A percentile compares a stretch with the other conserved stretches of the same genome.
phyloP scores from a whole-genome alignment of 768 basidiomycete genomes.

The Lentinula boryana region DNA sequence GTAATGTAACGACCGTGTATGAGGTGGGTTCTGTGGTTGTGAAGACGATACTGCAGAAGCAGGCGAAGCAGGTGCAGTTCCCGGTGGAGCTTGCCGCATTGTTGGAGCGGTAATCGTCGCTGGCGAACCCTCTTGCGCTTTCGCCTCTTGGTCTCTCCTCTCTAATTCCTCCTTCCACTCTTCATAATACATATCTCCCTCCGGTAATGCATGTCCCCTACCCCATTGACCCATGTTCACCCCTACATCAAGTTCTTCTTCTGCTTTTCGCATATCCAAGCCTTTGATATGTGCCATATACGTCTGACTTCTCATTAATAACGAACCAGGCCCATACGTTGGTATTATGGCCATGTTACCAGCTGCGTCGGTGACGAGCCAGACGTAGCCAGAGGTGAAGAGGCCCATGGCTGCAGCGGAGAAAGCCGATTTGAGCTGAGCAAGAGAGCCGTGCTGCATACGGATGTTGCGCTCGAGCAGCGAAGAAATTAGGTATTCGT shows the following conservation, averaged over 20 bases:
- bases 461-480: conserved; percentile 29
- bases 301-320: conserved; percentile 63
- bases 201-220: conserved; percentile 1
- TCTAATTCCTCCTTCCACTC: conserved; percentile 4
- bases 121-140: background rate
- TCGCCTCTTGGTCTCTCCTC: background rate
- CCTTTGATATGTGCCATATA: conserved; percentile 24
- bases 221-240: background rate
- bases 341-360: conserved; percentile 68
- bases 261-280: too few species aligned
- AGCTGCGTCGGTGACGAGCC: conserved; percentile 72
- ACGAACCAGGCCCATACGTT: conserved; percentile 85
- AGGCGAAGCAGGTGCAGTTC: conserved; percentile 31
- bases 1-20: background rate
- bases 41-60: conserved; percentile 32
- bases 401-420: conserved; percentile 74
- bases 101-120: conserved; percentile 13
- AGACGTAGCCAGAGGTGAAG: conserved; percentile 76
- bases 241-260: background rate
- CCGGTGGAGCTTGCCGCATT: conserved; percentile 20
- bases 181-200: conserved; percentile 2
- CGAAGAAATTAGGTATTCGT: conserved; percentile 31
- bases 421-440: conserved; percentile 68
- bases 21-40: background rate
- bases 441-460: conserved; percentile 53